These are phyloP conservation scores for Sporothrix inflata DNA, from an alignment of 2,329 filamentous ascomycete genomes.

Conservation along the genomic window DNA sequence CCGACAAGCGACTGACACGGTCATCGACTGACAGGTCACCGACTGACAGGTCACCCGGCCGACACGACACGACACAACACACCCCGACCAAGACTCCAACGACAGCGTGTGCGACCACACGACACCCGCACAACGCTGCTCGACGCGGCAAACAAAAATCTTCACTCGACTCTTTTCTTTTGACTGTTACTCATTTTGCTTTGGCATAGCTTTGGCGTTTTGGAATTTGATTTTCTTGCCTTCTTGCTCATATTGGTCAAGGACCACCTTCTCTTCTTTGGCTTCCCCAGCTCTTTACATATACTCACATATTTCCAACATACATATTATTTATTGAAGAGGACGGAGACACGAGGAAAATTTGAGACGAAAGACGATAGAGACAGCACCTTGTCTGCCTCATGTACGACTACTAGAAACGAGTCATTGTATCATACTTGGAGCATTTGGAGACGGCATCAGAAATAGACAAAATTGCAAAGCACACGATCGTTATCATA, in stretches of 20 bases:
- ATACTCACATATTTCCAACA: background rate
- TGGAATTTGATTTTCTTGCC: conserved; percentile 8
- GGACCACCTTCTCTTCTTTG: background rate
- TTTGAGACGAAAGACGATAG: background rate
- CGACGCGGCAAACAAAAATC: conserved; percentile 48
- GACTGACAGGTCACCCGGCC: no score
- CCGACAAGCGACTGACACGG: no score
- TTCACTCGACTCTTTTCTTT: conserved; percentile 52
- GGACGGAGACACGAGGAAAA: background rate
- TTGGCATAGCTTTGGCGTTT: conserved; percentile 57
- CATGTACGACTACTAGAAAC: conserved; percentile 10
- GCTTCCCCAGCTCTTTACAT: background rate
- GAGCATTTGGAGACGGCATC: background rate
- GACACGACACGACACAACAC: background rate
- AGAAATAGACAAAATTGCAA: conserved; percentile 7
- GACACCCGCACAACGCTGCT: background rate
- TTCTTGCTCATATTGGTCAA: background rate
- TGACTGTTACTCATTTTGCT: background rate
- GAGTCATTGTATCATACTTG: conserved; percentile 5
- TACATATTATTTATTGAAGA: conserved; percentile 12
- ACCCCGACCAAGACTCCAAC: background rate
- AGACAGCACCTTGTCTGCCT: background rate
- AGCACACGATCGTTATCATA: background rate
- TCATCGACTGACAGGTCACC: no score
- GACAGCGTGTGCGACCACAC: conserved; percentile 15